Evolutionary conservation across 2,329 filamentous ascomycete genomes (phyloP).

Genomic region (Fusarium metavorans): DNA sequence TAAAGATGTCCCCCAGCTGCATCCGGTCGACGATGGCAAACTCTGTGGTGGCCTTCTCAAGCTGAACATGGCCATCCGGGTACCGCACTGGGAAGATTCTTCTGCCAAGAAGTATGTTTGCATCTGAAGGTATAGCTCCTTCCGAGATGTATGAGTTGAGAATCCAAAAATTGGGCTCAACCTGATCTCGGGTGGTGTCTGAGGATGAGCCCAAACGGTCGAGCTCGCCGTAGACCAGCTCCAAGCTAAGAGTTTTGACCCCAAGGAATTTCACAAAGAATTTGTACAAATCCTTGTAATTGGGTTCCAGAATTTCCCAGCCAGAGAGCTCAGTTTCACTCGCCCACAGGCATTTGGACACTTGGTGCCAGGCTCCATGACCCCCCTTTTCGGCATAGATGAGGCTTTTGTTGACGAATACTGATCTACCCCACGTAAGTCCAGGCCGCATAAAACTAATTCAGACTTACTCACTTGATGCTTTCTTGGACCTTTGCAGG

Average conservation of each 20-base stretch:
- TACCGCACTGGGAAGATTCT: not conserved
- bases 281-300: not conserved
- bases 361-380: not conserved
- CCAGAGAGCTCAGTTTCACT: not conserved
- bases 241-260: not conserved
- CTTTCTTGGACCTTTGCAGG: not conserved
- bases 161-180: not conserved
- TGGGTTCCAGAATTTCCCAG: not conserved
- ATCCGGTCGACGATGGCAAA: not conserved
- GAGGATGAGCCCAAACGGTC: not conserved
- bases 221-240: slow-evolving; percentile 1
- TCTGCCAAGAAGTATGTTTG: not conserved
- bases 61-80: not conserved
- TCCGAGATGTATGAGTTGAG: not conserved
- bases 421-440: not conserved
- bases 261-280: slow-evolving; percentile 10
- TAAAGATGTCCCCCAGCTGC: not conserved
- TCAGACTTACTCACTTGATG: not conserved
- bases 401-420: not conserved
- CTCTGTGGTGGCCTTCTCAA: not conserved
- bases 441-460: not conserved
- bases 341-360: slow-evolving; percentile 4
- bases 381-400: not conserved
- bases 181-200: not conserved
- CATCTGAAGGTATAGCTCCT: fast-evolving